Conservation (phyloP, 164 flowering plant genomes). For the Warburgia ugandensis region DNA sequence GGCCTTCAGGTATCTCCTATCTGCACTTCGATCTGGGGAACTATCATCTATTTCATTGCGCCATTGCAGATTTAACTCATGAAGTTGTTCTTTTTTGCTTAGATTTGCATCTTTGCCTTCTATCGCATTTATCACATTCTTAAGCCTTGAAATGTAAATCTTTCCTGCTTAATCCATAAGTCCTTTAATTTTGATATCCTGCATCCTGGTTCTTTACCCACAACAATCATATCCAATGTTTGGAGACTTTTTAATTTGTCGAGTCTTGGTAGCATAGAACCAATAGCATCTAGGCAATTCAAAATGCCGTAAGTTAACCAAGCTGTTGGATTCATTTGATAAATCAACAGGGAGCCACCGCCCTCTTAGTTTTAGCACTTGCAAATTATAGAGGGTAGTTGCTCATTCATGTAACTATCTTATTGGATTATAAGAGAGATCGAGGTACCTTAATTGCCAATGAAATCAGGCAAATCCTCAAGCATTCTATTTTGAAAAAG, state of each 20-base stretch:
- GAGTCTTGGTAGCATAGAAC: constrained; percentile 2
- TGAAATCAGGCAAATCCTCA: constrained; percentile 3
- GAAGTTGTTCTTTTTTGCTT: constrained; percentile 13
- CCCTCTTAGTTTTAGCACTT: background rate
- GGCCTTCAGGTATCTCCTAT: constrained; percentile 13
- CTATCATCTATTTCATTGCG: background rate
- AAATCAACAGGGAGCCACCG: background rate
- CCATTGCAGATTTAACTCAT: constrained; percentile 17
- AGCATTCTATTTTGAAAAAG: background rate
- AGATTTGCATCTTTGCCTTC: constrained; percentile 18
- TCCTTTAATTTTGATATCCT: constrained; percentile 15
- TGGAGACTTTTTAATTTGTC: constrained; percentile 18
- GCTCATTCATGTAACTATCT: background rate
- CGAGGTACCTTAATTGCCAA: background rate
- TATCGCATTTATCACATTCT: constrained; percentile 4
- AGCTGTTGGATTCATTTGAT: background rate
- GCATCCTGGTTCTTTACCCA: constrained; percentile 7
- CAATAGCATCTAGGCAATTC: background rate
- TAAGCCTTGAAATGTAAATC: constrained; percentile 14
- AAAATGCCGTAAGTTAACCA: constrained; percentile 3
- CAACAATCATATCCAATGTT: constrained; percentile 8
- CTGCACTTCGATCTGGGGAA: background rate
- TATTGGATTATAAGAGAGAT: background rate
- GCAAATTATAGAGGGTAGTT: background rate
- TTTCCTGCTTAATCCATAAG: constrained; percentile 10